Percentiles rank a stretch among this genome's conserved stretches.
Conservation (phyloP, 1,284 basidiomycete species). For the Irpex rosettiformis region DNA sequence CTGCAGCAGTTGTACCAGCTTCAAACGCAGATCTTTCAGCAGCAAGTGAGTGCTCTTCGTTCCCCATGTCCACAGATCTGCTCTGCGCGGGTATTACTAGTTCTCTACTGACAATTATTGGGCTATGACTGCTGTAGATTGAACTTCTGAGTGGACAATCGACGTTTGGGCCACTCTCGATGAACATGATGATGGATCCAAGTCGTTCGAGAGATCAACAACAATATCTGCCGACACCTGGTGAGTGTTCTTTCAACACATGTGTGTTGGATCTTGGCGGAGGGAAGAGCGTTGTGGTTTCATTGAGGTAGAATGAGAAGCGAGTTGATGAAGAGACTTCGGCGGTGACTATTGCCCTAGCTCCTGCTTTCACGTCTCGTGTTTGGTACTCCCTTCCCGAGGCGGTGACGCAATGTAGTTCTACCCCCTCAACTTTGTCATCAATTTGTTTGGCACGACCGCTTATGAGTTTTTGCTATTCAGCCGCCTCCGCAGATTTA, state of each 20-base stretch:
- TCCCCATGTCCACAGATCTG: too few relatives aligned
- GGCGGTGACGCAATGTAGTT: too few relatives aligned
- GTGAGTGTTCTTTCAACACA: constrained; percentile 39
- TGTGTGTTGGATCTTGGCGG: too few relatives aligned
- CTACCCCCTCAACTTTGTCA: too few relatives aligned
- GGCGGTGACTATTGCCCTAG: too few relatives aligned
- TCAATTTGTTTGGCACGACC: too few relatives aligned
- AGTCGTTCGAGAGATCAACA: constrained; percentile 33
- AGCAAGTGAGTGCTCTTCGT: constrained; percentile 51
- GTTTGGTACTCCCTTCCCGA: too few relatives aligned
- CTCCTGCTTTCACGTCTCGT: too few relatives aligned
- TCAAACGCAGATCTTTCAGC: constrained; percentile 80
- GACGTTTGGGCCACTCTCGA: constrained; percentile 21
- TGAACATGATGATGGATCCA: constrained; percentile 30
- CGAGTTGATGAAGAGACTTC: too few relatives aligned
- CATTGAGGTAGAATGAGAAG: too few relatives aligned
- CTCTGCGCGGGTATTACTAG: constrained; percentile 2
- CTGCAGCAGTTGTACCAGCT: constrained; percentile 72
- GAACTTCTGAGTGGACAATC: constrained; percentile 64
- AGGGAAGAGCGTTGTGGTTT: too few relatives aligned
- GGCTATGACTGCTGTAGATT: constrained; percentile 41
- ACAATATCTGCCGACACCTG: constrained; percentile 67
- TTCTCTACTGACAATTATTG: background rate
- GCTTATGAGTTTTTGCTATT: background rate
- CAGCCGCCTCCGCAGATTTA: constrained; percentile 65